A percentile compares a stretch with the other conserved stretches of the same genome.
phyloP scores from a whole-genome alignment of 495 filamentous ascomycete genomes.

The Xylaria acuta region DNA sequence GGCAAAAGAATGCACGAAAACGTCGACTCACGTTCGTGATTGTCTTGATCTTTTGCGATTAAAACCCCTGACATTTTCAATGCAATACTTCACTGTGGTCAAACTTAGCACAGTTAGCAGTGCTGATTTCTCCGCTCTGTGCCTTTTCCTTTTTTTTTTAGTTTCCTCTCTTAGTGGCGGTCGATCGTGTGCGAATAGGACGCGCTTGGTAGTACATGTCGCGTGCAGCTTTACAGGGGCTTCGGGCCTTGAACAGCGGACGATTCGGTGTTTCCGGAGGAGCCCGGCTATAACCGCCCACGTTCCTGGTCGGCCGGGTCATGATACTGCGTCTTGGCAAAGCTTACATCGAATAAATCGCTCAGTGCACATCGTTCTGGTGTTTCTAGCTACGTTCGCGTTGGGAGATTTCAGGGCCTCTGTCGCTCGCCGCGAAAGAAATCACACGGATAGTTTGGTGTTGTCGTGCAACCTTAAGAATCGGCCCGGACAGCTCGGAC shows the following conservation, averaged over 20 bases:
- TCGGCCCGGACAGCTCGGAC: neutral
- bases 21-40: slow-evolving; percentile 1
- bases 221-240: neutral
- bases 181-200: neutral
- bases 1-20: neutral
- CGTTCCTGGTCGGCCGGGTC: neutral
- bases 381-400: neutral
- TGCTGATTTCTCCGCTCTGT: neutral
- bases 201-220: neutral
- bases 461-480: neutral
- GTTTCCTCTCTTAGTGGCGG: neutral
- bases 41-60: neutral
- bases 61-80: slow-evolving; percentile 1
- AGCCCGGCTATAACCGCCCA: neutral
- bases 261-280: neutral
- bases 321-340: neutral
- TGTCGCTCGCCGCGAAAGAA: neutral
- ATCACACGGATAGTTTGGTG: neutral
- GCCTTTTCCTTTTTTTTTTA: neutral
- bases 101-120: neutral
- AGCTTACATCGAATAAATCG: neutral
- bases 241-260: neutral
- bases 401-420: neutral
- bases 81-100: neutral
- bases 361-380: neutral